phyloP scores from a whole-genome alignment of 352 stramenopile species.

The Phytophthora litchii region DNA sequence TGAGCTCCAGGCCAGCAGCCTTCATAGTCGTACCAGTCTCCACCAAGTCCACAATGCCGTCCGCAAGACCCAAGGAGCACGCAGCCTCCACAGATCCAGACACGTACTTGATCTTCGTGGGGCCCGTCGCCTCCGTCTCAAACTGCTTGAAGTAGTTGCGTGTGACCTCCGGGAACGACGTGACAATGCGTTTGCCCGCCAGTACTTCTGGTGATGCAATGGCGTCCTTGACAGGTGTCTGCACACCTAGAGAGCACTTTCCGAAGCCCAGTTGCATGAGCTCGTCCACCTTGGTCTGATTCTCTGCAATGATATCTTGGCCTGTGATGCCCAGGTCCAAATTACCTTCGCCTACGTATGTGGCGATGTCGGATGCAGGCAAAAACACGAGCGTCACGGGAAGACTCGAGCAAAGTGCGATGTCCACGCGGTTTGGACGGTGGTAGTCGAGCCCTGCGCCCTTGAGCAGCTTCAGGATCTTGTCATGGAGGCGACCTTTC shows the following conservation, averaged over 20 bases:
- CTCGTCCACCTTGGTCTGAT: constrained; percentile 88
- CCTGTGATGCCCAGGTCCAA: constrained; percentile 99
- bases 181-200: constrained; percentile 97
- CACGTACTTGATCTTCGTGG: constrained; percentile 95
- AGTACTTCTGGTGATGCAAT: constrained; percentile 86
- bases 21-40: constrained; percentile 99
- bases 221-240: constrained; percentile 91
- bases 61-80: constrained; percentile 96
- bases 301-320: constrained; percentile 95
- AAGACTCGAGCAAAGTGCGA: constrained; percentile 93
- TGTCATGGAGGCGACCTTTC: constrained; percentile 97
- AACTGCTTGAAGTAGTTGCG: constrained; percentile 95
- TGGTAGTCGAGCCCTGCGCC: constrained; percentile 96
- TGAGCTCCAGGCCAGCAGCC: constrained; percentile 95
- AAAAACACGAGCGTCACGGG: constrained; percentile 98
- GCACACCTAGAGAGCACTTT: constrained; percentile 95
- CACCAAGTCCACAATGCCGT: constrained; percentile 98
- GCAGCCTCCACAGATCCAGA: constrained; percentile 98
- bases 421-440: constrained; percentile 90
- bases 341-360: constrained; percentile 98
- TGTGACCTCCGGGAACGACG: constrained; percentile 95
- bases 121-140: constrained; percentile 62
- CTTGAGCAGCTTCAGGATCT: constrained; percentile 95
- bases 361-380: constrained; percentile 96
- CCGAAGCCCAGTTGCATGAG: constrained; percentile 96